A percentile compares a stretch with the other conserved stretches of the same genome.
Conservation (phyloP, 2,329 filamentous ascomycete genomes). For the Scedosporium boydii region DNA sequence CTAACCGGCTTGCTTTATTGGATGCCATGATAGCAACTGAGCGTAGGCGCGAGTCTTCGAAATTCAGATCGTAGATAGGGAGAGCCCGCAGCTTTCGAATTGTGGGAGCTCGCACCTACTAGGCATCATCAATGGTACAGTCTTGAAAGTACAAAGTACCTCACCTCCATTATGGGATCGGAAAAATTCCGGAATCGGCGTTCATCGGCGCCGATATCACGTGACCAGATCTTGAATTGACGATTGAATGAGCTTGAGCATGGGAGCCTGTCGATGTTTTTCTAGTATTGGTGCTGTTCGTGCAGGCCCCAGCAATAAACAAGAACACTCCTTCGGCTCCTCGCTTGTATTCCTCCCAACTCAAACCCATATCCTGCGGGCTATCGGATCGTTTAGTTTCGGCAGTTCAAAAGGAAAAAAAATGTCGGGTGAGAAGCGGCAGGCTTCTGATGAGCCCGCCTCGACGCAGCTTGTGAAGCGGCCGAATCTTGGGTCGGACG, state of each 20-base stretch:
- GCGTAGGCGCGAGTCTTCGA: background rate
- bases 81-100: background rate
- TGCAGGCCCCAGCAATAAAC: too few relatives aligned
- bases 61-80: background rate
- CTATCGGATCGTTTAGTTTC: background rate
- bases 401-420: constrained; percentile 37
- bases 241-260: constrained; percentile 8
- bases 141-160: too few relatives aligned
- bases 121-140: background rate
- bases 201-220: background rate
- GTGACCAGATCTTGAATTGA: background rate
- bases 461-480: constrained; percentile 80
- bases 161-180: background rate
- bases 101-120: background rate
- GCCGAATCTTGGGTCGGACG: constrained; percentile 53
- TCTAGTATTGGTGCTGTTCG: background rate
- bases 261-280: background rate
- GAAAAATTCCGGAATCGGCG: background rate
- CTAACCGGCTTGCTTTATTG: constrained; percentile 50
- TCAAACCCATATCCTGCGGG: background rate
- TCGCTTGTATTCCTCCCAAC: background rate
- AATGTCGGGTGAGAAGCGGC: constrained; percentile 94
- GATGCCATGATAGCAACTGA: constrained; percentile 35
- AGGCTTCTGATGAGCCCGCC: constrained; percentile 75
- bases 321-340: too few relatives aligned